Evolutionary conservation across 768 basidiomycete species (phyloP).

Genomic region (Leucosporidium creatinivorum): DNA sequence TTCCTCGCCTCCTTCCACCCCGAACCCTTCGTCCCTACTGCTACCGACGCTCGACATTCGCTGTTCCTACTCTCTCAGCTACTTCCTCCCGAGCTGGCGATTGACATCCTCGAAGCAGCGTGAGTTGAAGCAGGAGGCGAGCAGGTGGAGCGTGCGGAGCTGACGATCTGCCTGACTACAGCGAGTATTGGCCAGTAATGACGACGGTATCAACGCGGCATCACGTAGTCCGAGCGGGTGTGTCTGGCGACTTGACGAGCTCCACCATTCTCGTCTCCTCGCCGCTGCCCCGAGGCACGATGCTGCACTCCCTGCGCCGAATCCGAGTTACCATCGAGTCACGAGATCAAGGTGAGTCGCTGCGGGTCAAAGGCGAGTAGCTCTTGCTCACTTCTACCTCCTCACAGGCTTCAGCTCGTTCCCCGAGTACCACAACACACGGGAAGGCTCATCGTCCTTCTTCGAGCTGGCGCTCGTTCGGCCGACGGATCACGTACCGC

Average conservation of each 20-base stretch:
- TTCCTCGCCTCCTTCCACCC: background rate
- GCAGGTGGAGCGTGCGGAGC: background rate
- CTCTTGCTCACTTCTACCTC: no score
- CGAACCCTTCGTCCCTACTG: background rate
- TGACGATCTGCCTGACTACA: background rate
- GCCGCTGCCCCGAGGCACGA: slow-evolving; percentile 1
- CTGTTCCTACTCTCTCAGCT: background rate
- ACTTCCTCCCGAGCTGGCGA: background rate
- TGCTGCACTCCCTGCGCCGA: background rate
- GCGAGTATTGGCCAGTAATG: slow-evolving; percentile 11
- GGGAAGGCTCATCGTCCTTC: slow-evolving; percentile 16
- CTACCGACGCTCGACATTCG: background rate
- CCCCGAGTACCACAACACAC: slow-evolving; percentile 9
- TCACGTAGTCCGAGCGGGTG: background rate
- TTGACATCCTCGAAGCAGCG: background rate
- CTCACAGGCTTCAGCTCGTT: slow-evolving; percentile 18
- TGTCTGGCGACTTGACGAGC: background rate
- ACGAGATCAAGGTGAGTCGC: slow-evolving; percentile 18
- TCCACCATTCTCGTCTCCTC: background rate
- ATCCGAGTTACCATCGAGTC: slow-evolving; percentile 9
- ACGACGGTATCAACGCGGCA: background rate
- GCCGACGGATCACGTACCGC: no score
- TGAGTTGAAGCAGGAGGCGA: background rate
- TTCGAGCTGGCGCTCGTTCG: slow-evolving; percentile 27
- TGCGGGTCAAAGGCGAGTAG: background rate